phyloP scores from a whole-genome alignment of 495 filamentous ascomycete species.

The Tuber aestivum region DNA sequence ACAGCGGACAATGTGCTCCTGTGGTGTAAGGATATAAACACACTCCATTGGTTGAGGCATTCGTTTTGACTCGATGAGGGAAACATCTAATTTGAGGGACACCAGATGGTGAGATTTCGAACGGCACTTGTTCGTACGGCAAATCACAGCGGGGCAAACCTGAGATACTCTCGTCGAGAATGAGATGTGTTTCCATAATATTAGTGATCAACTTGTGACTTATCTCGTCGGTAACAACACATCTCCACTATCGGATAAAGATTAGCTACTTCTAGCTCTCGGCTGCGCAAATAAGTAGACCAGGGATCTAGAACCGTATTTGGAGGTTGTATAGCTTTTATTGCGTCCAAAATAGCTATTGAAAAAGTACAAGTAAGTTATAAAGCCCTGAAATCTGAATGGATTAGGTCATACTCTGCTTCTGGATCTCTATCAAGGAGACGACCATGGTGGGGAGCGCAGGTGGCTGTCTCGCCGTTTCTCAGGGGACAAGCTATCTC shows the following conservation, averaged over 20 bases:
- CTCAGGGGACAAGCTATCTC: not conserved
- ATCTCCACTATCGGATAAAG: slow-evolving; percentile 71
- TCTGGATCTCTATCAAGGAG: slow-evolving; percentile 40
- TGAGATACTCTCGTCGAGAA: slow-evolving; percentile 88
- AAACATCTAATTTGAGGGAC: slow-evolving; percentile 18
- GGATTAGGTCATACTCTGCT: slow-evolving; percentile 26
- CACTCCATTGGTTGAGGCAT: slow-evolving; percentile 83
- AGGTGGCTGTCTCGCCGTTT: not conserved
- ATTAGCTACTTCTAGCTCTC: slow-evolving; percentile 10
- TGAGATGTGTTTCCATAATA: slow-evolving; percentile 86
- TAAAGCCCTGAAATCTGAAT: not conserved
- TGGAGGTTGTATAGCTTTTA: slow-evolving; percentile 48
- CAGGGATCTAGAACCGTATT: slow-evolving; percentile 18
- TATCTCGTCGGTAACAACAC: slow-evolving; percentile 75
- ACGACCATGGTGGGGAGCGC: slow-evolving; percentile 5
- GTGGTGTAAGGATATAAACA: slow-evolving; percentile 80
- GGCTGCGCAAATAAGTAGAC: not conserved
- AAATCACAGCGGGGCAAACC: slow-evolving; percentile 53
- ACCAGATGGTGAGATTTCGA: not conserved
- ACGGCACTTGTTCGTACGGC: not conserved
- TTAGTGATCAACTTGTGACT: slow-evolving; percentile 77
- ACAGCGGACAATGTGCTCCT: slow-evolving; percentile 83
- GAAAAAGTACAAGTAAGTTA: slow-evolving; percentile 15
- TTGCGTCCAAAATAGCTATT: slow-evolving; percentile 53
- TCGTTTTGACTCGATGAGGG: slow-evolving; percentile 69